Evolutionary conservation across 768 basidiomycete genomes (phyloP).

Genomic region (Podaxis pistillaris): DNA sequence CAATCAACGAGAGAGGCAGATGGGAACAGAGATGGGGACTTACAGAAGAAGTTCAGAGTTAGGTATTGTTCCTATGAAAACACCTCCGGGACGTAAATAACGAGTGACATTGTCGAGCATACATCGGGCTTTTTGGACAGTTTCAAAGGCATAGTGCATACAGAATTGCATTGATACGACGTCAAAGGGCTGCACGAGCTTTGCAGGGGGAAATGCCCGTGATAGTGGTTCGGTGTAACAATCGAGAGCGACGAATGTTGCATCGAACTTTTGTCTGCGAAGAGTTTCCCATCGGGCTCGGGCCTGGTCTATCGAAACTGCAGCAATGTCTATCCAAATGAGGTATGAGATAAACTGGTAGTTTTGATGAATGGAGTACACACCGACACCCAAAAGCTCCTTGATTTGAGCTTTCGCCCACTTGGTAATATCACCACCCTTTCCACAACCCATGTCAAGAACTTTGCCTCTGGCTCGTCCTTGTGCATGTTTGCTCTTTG

Average conservation of each 20-base stretch:
- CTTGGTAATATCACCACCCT: conserved; percentile 95
- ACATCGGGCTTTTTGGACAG: conserved; percentile 76
- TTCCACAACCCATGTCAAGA: conserved; percentile 97
- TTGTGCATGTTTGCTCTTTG: conserved; percentile 32
- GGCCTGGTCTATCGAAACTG: conserved; percentile 88
- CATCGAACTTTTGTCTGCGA: conserved; percentile 61
- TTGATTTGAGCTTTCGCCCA: conserved; percentile 86
- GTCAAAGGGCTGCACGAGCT: conserved; percentile 75
- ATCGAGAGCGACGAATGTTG: conserved; percentile 82
- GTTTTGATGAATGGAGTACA: conserved; percentile 8
- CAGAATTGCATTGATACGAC: conserved; percentile 99
- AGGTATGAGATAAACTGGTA: conserved; percentile 4
- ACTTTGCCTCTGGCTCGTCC: conserved; percentile 63
- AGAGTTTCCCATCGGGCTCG: conserved; percentile 60
- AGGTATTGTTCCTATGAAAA: conserved; percentile 97
- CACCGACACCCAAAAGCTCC: conserved; percentile 83
- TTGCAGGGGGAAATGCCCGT: conserved; percentile 61
- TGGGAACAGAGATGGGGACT: conserved; percentile 30
- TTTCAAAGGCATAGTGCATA: conserved; percentile 99
- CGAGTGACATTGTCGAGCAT: conserved; percentile 91
- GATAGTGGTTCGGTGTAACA: conserved; percentile 79
- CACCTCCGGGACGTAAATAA: conserved; percentile 78
- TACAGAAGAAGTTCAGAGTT: conserved; percentile 84
- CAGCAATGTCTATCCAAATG: conserved; percentile 72
- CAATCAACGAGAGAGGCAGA: conserved; percentile 9